phyloP scores from a whole-genome alignment of 805 yeast genomes.

The Tetrapisispora nanseiensis region DNA sequence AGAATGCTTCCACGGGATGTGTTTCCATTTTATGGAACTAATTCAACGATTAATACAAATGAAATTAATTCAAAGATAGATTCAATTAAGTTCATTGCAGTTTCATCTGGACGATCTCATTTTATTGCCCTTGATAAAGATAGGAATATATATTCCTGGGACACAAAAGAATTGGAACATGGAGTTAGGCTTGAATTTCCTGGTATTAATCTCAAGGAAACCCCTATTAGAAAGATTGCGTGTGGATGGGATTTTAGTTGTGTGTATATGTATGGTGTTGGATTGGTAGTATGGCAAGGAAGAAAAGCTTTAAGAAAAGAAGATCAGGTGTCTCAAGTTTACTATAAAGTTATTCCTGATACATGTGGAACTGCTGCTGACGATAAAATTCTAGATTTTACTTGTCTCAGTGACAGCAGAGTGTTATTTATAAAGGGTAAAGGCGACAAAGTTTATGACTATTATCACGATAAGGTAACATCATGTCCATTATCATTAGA shows the following conservation, averaged over 20 bases:
- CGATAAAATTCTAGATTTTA: conserved; percentile 41
- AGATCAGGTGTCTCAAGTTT: conserved; percentile 30
- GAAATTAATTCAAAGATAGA: conserved; percentile 14
- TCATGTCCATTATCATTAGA: neutral
- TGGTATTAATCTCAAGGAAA: conserved; percentile 12
- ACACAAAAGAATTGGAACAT: conserved; percentile 30
- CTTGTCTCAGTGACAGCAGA: conserved; percentile 38
- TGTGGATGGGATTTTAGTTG: conserved; percentile 64
- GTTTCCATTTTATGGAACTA: conserved; percentile 13
- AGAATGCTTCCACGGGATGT: conserved; percentile 24
- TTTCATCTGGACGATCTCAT: conserved; percentile 57
- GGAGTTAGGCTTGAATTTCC: conserved; percentile 40
- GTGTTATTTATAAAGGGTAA: conserved; percentile 40
- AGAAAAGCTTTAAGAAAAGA: conserved; percentile 26
- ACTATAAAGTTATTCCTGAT: conserved; percentile 34
- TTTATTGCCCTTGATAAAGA: conserved; percentile 47
- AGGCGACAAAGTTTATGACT: conserved; percentile 35
- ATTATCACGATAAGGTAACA: conserved; percentile 12
- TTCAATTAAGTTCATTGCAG: conserved; percentile 33
- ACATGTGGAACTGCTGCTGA: conserved; percentile 30
- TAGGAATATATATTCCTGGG: conserved; percentile 55
- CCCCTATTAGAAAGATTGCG: conserved; percentile 36
- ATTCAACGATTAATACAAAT: conserved; percentile 4
- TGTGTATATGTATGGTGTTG: conserved; percentile 39
- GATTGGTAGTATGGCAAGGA: conserved; percentile 50